phyloP scores from a whole-genome alignment of 306 rosid genomes.

The Malus asiatica region DNA sequence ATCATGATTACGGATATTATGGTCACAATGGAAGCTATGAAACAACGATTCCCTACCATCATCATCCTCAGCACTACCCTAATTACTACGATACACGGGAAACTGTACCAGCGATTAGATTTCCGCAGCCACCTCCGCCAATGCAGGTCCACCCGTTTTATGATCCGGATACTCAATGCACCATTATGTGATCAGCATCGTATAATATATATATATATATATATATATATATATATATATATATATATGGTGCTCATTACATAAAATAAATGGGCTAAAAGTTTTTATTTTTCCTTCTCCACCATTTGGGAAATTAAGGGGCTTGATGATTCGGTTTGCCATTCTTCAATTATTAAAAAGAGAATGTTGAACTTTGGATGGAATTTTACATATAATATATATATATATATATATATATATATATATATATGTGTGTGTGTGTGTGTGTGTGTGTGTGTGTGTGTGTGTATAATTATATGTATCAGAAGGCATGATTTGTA shows the following conservation, averaged over 20 bases:
- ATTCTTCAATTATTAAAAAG: constrained; percentile 3
- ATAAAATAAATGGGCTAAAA: not conserved
- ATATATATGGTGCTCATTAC: not conserved
- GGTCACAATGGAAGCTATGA: not conserved
- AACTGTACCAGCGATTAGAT: not conserved
- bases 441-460: not conserved
- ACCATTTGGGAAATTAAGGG: not conserved
- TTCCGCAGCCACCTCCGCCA: constrained; percentile 10
- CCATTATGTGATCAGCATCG: not conserved
- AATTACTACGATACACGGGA: not conserved
- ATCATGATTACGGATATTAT: not conserved
- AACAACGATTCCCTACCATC: not conserved
- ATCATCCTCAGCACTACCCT: not conserved
- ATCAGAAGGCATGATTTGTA: not conserved
- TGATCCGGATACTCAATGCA: not conserved
- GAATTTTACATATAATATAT: not conserved
- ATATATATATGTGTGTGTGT: too few relatives aligned
- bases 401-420: not conserved
- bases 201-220: too few relatives aligned
- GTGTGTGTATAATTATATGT: not conserved
- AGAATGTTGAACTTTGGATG: not conserved
- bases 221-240: not conserved
- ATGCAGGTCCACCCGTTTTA: not conserved
- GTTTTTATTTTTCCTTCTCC: not conserved
- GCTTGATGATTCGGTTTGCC: not conserved